A percentile compares a stretch with the other conserved stretches of the same genome.
Conservation (phyloP, 768 basidiomycete genomes). For the Leccinum uliginosum region DNA sequence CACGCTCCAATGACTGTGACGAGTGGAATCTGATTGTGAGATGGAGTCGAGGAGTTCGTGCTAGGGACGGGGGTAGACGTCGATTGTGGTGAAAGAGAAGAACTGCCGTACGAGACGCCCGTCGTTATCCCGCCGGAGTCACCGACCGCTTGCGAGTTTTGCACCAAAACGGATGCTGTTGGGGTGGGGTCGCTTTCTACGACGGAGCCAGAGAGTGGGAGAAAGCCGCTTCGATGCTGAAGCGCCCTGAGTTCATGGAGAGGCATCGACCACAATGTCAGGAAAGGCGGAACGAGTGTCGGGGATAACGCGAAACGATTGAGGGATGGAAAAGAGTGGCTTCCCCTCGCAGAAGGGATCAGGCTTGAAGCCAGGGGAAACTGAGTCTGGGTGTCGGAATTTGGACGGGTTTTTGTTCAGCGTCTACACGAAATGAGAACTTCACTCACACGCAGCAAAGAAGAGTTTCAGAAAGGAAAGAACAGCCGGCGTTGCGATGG, state of each 20-base stretch:
- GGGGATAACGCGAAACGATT: background rate
- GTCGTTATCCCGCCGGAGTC: background rate
- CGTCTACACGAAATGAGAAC: too few relatives aligned
- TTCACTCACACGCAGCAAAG: constrained; percentile 9
- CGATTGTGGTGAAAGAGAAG: background rate
- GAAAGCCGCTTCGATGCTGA: constrained; percentile 13
- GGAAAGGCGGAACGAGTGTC: constrained; percentile 1
- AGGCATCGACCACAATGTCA: constrained; percentile 14
- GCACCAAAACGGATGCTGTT: constrained; percentile 21
- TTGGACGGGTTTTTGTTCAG: constrained; percentile 2
- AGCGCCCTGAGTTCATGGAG: background rate
- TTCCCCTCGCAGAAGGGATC: constrained; percentile 25
- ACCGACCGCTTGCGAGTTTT: constrained; percentile 12
- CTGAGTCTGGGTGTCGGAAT: constrained; percentile 8
- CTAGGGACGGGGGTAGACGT: constrained; percentile 10
- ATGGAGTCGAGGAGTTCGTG: constrained; percentile 6
- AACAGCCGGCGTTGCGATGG: constrained; percentile 13
- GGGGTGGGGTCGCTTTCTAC: constrained; percentile 22
- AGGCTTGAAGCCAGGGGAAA: too few relatives aligned
- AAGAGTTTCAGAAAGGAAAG: background rate
- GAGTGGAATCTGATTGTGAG: constrained; percentile 24
- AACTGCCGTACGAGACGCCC: constrained; percentile 14
- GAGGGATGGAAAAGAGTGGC: constrained; percentile 17
- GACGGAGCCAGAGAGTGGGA: constrained; percentile 23
- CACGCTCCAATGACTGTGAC: constrained; percentile 62